Evolutionary conservation across 2,329 filamentous ascomycete species (phyloP), one percentile per base, ranked within the genome.

Genomic region (Trichoderma aggressivum): DNA sequence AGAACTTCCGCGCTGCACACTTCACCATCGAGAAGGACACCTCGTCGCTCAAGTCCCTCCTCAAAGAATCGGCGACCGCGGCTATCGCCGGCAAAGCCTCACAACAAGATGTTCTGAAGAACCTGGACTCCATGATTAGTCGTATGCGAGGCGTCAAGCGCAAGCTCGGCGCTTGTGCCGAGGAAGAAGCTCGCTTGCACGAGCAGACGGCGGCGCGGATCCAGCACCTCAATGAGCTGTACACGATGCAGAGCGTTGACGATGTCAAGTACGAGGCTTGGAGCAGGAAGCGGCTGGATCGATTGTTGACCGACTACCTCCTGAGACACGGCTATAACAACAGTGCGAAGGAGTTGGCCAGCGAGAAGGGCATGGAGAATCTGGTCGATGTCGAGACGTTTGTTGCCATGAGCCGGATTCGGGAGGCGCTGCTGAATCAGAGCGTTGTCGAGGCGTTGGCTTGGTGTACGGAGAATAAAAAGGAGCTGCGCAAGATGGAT

Each of bases 381-480:
- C 85, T 99, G 34, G 94, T 97, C 5, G 96, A 98, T 80, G 86
- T 97, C 2, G 90, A 94, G 64, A 95, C 94, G 0, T 98, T 98
- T 81, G 89, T 92, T 67, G 88, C 91, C 75, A 95, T 94, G 84
- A 91, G 91, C 73, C 87, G 87, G 71, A 94, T 98, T 74, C 90
- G 93, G 72, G 86, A 90, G 76, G 92, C 91, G 73, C 82, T 99
- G 72, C 83, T 88, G 56, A 86, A 86, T 50, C 90, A 91, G 36
- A 92, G 90, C 75, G 92, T 95, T 5, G 86, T 86, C 43, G 92
- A 97, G 76, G 94, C 94, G 26, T 81, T 99, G 69, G 88, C 89
- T 14, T 99, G 96, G 96, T 98, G 96, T 80, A 89, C 86, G 18
- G 95, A 98, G 77, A 97, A 98, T 81, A 96, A 97, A 81, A 94